Evolutionary conservation across 2,329 filamentous ascomycete species (phyloP).

Genomic region (Alternaria triticimaculans): DNA sequence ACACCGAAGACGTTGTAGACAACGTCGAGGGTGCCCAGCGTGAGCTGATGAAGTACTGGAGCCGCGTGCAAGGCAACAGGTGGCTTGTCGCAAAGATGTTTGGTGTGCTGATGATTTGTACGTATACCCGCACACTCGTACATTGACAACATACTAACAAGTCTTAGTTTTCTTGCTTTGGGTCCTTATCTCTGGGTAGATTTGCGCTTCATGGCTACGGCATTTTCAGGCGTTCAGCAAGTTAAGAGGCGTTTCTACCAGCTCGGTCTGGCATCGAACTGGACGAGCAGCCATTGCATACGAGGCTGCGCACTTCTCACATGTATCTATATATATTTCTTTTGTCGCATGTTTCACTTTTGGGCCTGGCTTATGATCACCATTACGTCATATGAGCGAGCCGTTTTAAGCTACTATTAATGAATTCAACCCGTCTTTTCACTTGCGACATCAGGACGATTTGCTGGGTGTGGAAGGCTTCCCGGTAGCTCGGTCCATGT

Average conservation of each 20-base stretch:
- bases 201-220: conserved; percentile 3
- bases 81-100: conserved; percentile 90
- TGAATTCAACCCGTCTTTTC: conserved; percentile 3
- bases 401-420: conserved; percentile 14
- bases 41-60: conserved; percentile 97
- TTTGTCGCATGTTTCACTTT: conserved; percentile 2
- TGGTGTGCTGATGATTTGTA: conserved; percentile 91
- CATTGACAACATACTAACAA: conserved; percentile 20
- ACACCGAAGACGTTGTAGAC: conserved; percentile 96
- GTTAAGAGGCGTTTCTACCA: conserved; percentile 24
- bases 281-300: conserved; percentile 14
- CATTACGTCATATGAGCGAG: not conserved
- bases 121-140: conserved; percentile 25
- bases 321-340: conserved; percentile 17
- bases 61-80: conserved; percentile 87
- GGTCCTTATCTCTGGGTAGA: conserved; percentile 69
- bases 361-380: conserved; percentile 2
- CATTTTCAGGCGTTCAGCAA: conserved; percentile 24
- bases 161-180: conserved; percentile 61
- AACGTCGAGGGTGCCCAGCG: conserved; percentile 97
- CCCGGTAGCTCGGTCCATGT: not conserved
- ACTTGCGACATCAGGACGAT: not conserved
- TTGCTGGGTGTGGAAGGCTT: not conserved
- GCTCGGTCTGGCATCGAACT: conserved; percentile 11
- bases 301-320: conserved; percentile 5